Base-by-base conservation (phyloP, 768 basidiomycete species). In the Fistulinella prunicolor region DNA sequence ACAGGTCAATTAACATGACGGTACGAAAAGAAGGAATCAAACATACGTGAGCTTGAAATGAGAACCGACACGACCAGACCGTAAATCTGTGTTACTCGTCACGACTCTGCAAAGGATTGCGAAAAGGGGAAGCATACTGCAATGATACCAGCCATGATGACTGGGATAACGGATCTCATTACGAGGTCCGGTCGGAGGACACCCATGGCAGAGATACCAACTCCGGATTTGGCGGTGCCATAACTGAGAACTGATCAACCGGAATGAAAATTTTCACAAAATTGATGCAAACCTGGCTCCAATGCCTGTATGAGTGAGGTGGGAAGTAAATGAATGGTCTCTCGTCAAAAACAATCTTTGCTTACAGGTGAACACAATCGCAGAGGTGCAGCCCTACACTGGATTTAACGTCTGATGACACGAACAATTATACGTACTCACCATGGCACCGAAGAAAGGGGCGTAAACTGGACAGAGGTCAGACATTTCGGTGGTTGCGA, bases 71-170 rank as follows among this genome's bases (percentile, higher is more conserved):
- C 95, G 70, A 99, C 96, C 53, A 99, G 83, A 62, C 96, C 96
- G 72, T 99, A 97, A 60, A 91, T 93, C 94, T 91, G 57, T 6
- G 39, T 41, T 26, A 17, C 20, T 23, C 12, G 36, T 52, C 17
- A 49, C 17, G 13, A 37, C n/a, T 21, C 14, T n/a, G 5, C 40
- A 2, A 16, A 29, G 9, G 46, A 30, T 13, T 42, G 9, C 26
- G 42, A 26, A 35, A 52, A 35, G 19, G 21, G 30, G 24, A 35
- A 28, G 84, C 92, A 57, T 59, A 98, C 95, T 68, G 90, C 95
- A 74, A 98, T 96, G 76, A 98, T 98, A 93, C 95, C 95, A 79
- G 95, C 95, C 95, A 98, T 97, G 72, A 99, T 88, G 68, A 97
- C 94, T 38, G 94, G 94, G 44, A 98, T 83, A 56, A 89, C 86